phyloP scores from a whole-genome alignment of 495 filamentous ascomycete species.

The Podospora appendiculata region DNA sequence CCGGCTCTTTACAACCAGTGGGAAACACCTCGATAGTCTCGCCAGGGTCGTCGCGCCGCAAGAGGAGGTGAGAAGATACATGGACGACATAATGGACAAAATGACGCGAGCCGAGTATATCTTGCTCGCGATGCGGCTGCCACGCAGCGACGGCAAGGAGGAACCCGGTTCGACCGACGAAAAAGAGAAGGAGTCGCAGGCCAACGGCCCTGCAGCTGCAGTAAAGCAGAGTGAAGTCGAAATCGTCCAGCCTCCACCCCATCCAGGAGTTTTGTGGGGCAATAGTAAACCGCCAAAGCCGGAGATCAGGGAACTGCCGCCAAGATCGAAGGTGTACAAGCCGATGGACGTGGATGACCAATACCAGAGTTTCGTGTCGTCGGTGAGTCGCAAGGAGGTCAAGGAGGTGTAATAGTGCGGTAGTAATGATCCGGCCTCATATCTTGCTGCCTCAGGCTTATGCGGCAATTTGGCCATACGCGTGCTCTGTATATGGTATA shows the following conservation, averaged over 20 bases:
- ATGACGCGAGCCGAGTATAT: slow-evolving; percentile 64
- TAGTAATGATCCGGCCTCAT: not conserved
- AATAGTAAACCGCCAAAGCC: slow-evolving; percentile 24
- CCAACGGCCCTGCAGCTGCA: not conserved
- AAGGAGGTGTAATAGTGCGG: slow-evolving; percentile 4
- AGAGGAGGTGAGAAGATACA: slow-evolving; percentile 73
- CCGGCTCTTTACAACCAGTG: slow-evolving; percentile 55
- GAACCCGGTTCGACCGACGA: slow-evolving; percentile 12
- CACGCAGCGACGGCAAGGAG: slow-evolving; percentile 31
- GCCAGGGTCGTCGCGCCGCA: slow-evolving; percentile 66
- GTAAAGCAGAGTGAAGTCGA: slow-evolving; percentile 1
- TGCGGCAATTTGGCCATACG: too few relatives aligned
- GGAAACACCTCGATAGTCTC: slow-evolving; percentile 64
- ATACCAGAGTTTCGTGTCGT: slow-evolving; percentile 39
- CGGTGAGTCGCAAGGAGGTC: slow-evolving; percentile 24
- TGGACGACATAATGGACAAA: slow-evolving; percentile 75
- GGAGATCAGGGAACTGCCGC: slow-evolving; percentile 18
- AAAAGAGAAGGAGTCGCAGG: slow-evolving; percentile 11
- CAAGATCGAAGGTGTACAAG: slow-evolving; percentile 20
- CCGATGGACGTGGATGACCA: slow-evolving; percentile 32
- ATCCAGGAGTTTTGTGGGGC: slow-evolving; percentile 33
- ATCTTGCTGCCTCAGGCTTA: too few relatives aligned
- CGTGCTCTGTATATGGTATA: too few relatives aligned
- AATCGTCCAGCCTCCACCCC: slow-evolving; percentile 2
- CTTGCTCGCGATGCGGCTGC: slow-evolving; percentile 58